These are phyloP conservation scores for Cruciata laevipes DNA, from an alignment of 257 asterid genomes.

Conservation along the genomic window DNA sequence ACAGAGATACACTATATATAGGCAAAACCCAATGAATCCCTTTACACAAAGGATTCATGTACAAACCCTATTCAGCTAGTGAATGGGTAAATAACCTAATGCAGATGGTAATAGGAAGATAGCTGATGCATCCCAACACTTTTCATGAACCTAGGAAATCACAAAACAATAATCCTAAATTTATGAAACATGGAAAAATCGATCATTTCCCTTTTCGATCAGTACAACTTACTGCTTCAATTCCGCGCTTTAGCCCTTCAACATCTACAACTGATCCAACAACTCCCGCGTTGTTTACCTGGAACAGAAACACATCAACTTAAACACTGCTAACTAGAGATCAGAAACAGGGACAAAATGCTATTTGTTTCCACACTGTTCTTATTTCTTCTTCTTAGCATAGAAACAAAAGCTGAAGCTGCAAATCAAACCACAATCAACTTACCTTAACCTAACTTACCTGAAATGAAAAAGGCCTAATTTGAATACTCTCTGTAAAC, in stretches of 20 bases:
- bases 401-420: neutral
- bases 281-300: slow-evolving; percentile 72
- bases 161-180: neutral
- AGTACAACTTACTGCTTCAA: neutral
- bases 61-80: too few relatives aligned
- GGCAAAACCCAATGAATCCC: too few relatives aligned
- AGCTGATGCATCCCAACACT: too few relatives aligned
- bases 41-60: too few relatives aligned
- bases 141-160: neutral
- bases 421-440: too few relatives aligned
- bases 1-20: too few relatives aligned
- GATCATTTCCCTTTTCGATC: neutral
- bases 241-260: slow-evolving; percentile 13
- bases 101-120: too few relatives aligned
- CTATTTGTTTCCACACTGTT: neutral
- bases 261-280: slow-evolving; percentile 31
- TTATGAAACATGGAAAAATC: neutral
- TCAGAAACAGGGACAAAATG: neutral
- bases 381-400: neutral
- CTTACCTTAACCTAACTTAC: too few relatives aligned
- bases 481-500: neutral
- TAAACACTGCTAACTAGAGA: neutral
- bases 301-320: slow-evolving; percentile 4
- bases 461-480: neutral
- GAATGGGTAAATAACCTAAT: too few relatives aligned